Conservation (phyloP, 345 rosid genomes). For the Euphorbia tirucalli region DNA sequence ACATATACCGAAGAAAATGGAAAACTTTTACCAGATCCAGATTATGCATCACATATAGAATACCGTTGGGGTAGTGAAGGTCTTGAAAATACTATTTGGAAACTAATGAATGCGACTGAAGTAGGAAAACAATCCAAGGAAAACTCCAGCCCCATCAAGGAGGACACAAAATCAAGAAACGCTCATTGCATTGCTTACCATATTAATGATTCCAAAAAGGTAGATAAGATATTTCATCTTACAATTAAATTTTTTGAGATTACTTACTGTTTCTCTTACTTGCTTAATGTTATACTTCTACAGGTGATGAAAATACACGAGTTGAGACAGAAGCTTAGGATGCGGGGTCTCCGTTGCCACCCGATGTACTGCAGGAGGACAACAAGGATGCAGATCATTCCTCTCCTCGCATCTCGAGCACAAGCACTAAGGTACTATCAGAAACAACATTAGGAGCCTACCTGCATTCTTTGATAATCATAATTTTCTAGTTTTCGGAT, state of each 20-base stretch:
- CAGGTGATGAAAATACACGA: conserved; percentile 79
- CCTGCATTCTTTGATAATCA: background rate
- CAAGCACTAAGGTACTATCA: conserved; percentile 77
- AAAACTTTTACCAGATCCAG: conserved; percentile 74
- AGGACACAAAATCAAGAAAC: conserved; percentile 60
- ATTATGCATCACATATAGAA: conserved; percentile 80
- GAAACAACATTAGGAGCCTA: background rate
- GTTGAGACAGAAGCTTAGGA: conserved; percentile 86
- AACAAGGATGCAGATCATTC: conserved; percentile 72
- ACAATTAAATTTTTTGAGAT: background rate
- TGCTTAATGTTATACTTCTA: conserved; percentile 23
- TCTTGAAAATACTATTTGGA: conserved; percentile 84
- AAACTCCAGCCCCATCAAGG: conserved; percentile 49
- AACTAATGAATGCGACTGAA: conserved; percentile 66
- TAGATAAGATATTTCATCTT: conserved; percentile 21
- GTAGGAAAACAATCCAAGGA: conserved; percentile 39
- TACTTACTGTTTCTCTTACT: conserved; percentile 10
- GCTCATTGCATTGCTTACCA: conserved; percentile 69
- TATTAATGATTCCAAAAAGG: conserved; percentile 65
- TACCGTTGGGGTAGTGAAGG: conserved; percentile 93
- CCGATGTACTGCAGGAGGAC: conserved; percentile 91
- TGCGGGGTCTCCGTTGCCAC: conserved; percentile 96
- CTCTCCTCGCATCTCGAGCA: conserved; percentile 91
- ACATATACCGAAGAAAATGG: conserved; percentile 56
- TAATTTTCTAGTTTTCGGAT: background rate